Conservation (phyloP, 2,329 filamentous ascomycete genomes). For the Fusarium sp. region DNA sequence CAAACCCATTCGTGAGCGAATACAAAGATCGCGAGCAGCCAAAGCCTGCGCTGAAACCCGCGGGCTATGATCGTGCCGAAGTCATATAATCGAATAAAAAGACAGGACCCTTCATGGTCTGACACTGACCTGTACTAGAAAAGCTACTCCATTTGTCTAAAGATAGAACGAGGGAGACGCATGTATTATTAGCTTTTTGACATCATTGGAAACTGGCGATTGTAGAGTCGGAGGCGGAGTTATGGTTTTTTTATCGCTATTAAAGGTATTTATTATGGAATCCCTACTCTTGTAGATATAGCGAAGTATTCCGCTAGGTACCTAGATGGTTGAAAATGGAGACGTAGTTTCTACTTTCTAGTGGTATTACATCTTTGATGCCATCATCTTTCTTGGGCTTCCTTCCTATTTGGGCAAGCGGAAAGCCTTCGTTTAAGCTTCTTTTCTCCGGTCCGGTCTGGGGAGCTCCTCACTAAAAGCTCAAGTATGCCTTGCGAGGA, state of each 20-base stretch:
- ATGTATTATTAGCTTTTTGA: conserved; percentile 10
- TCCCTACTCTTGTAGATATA: conserved; percentile 23
- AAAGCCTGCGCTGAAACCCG: conserved; percentile 69
- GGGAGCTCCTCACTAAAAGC: conserved; percentile 3
- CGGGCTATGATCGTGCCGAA: conserved; percentile 85
- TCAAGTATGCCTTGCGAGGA: conserved; percentile 30
- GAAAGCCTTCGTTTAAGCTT: conserved; percentile 22
- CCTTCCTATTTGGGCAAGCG: conserved; percentile 24
- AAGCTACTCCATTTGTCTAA: conserved; percentile 2
- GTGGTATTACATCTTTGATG: conserved; percentile 2
- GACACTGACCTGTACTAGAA: conserved; percentile 5
- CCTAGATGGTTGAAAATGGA: not conserved
- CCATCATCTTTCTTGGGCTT: conserved; percentile 3
- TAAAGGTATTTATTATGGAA: not conserved
- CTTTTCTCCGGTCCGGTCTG: conserved; percentile 24
- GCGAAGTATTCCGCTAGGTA: not conserved
- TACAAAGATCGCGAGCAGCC: conserved; percentile 78
- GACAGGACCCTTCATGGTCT: not conserved
- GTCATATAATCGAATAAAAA: conserved; percentile 62
- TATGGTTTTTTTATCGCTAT: not conserved
- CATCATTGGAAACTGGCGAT: conserved; percentile 24
- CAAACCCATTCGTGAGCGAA: conserved; percentile 88
- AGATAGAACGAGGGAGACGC: not conserved
- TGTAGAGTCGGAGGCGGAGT: not conserved
- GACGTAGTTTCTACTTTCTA: not conserved